Conservation (phyloP, 1,284 basidiomycete genomes). For the Ganoderma lingzhi region DNA sequence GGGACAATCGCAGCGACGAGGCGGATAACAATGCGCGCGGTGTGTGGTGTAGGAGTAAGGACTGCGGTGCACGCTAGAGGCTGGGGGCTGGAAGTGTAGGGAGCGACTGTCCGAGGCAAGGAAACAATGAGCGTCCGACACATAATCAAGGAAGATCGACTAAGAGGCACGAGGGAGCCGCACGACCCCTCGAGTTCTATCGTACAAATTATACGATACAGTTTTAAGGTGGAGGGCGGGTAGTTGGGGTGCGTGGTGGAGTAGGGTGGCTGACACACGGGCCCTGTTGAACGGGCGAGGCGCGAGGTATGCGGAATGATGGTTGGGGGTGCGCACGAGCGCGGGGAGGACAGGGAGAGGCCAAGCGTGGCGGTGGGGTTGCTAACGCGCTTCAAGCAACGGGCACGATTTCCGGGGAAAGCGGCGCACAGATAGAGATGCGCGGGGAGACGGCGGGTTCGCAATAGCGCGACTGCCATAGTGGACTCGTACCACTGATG, state of each 20-base stretch:
- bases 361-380: background rate
- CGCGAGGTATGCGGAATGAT: background rate
- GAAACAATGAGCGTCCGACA: conserved; percentile 25
- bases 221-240: conserved; percentile 21
- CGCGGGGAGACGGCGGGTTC: conserved; percentile 33
- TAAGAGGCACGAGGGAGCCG: conserved; percentile 31
- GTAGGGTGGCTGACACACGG: background rate
- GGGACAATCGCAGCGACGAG: background rate
- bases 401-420: conserved; percentile 31
- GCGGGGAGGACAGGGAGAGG: background rate
- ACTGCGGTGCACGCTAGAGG: conserved; percentile 9
- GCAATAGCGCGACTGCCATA: conserved; percentile 34
- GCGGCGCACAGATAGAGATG: conserved; percentile 29
- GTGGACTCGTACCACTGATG: conserved; percentile 21
- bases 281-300: conserved; percentile 2
- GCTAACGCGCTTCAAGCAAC: conserved; percentile 28
- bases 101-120: conserved; percentile 18
- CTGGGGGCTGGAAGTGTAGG: background rate
- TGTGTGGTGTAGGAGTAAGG: conserved; percentile 11
- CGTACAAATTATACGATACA: conserved; percentile 35
- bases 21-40: conserved; percentile 8
- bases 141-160: conserved; percentile 19
- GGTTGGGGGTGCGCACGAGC: conserved; percentile 2
- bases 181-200: conserved; percentile 28
- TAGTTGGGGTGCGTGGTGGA: conserved; percentile 8